Base-by-base conservation (phyloP, 768 basidiomycete genomes). In the Sarcodon aspratus region DNA sequence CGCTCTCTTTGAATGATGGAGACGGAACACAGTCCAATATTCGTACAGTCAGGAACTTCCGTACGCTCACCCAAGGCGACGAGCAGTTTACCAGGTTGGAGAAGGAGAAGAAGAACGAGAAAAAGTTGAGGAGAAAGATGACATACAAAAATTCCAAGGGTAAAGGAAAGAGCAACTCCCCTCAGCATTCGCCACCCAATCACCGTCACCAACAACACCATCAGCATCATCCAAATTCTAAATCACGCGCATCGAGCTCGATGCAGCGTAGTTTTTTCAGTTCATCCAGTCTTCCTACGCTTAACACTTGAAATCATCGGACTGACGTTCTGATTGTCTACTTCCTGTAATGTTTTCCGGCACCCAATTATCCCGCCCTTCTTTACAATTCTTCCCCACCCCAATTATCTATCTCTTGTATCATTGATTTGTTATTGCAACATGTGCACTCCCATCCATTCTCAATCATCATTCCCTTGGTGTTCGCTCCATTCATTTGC, bases 71-170 rank as follows among this genome's bases (percentile, higher is more conserved):
- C 33, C 52, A 48, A 27, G 37, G 45, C 12, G 54, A 64, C 48
- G 55, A 58, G 2, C 67, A 64, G 18, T 59, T 66, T 40, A 66
- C 66, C 32, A 62, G 70, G 38, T 68, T 70, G 52, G 59, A 61
- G 50, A 82, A 80, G 61, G 83, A 86, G 53, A 70, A 78, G 55
- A 69, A 76, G 57, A 83, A 87, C 67, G 78, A 76, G 59, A 84
- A 81, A 66, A 68, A 75, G 63, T 51, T 59, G 53, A 80, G 82
- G 63, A 72, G 77, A 75, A 81, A 68, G 72, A 67, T 63, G 70
- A 27, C 40, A 13, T 27, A 42, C 40, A 42, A 15, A 27, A 42
- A 42, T 15, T 27, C 40, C 15, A 17, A 15, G 9, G 9, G 15
- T 15, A 27, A 27, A 15, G 17, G 40, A 42, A 68, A 59, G 69